Evolutionary conservation across 2,329 filamentous ascomycete genomes (phyloP).

Genomic region (Volutella citrinella): DNA sequence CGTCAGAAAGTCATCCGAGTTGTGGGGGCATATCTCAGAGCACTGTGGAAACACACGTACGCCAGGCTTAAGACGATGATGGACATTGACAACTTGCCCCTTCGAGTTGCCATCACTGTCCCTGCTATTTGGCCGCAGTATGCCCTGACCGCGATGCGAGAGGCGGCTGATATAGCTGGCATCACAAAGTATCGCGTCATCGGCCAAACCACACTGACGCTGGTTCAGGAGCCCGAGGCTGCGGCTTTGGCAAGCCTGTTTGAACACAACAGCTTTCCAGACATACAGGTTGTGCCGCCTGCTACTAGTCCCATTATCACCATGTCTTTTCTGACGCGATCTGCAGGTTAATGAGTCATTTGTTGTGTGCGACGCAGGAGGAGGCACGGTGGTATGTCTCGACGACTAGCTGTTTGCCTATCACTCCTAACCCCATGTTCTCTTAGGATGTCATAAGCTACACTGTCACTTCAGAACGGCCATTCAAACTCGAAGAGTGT

Average conservation of each 20-base stretch:
- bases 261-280: slow-evolving; percentile 1
- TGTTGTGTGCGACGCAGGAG: slow-evolving; percentile 8
- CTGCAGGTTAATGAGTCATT: slow-evolving; percentile 5
- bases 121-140: slow-evolving; percentile 8
- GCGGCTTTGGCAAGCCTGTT: slow-evolving; percentile 5
- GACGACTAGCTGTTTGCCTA: background rate
- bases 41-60: slow-evolving; percentile 10
- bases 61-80: background rate
- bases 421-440: background rate
- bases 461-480: slow-evolving; percentile 1
- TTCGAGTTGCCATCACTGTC: slow-evolving; percentile 7
- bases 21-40: slow-evolving; percentile 4
- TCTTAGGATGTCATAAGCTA: slow-evolving; percentile 8
- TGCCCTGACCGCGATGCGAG: slow-evolving; percentile 3
- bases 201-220: slow-evolving; percentile 3
- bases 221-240: slow-evolving; percentile 9
- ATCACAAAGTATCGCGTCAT: slow-evolving; percentile 1
- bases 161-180: slow-evolving; percentile 7
- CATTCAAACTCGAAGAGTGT: slow-evolving; percentile 5
- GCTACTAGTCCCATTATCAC: too few species aligned
- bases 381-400: slow-evolving; percentile 4
- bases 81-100: slow-evolving; percentile 5
- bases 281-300: slow-evolving; percentile 9
- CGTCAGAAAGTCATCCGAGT: background rate
- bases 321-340: background rate